A percentile compares a stretch with the other conserved stretches of the same genome.
These are phyloP conservation scores for Colletotrichum filicis DNA, from an alignment of 2,329 filamentous ascomycete genomes.

Conservation along the genomic window DNA sequence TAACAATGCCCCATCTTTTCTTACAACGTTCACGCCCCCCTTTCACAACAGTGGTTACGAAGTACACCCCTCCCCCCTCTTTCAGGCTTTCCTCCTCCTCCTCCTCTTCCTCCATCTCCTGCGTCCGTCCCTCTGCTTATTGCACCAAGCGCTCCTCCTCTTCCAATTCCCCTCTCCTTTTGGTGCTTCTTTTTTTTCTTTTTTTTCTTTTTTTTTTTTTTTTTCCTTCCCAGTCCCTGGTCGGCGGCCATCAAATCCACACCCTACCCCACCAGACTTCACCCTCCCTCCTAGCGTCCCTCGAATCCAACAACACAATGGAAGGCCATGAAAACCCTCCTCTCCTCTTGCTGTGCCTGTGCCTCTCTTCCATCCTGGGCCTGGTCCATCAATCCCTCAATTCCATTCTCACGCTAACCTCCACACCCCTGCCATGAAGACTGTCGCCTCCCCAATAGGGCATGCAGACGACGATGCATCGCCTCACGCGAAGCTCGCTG, in stretches of 20 bases:
- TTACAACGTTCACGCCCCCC: not conserved
- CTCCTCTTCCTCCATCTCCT: not conserved
- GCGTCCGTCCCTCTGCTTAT: not conserved
- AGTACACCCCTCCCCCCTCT: not conserved
- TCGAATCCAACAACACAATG: not conserved
- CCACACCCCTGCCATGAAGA: slow-evolving; percentile 15
- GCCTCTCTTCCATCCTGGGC: slow-evolving; percentile 19
- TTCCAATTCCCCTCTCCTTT: not conserved
- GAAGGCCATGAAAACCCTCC: not conserved
- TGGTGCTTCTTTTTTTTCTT: not conserved
- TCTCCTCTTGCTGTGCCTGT: slow-evolving; percentile 9
- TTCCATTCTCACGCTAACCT: slow-evolving; percentile 5
- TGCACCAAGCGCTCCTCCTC: not conserved
- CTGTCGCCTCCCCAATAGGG: slow-evolving; percentile 29
- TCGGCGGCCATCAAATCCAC: slow-evolving; percentile 4
- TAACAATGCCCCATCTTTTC: not conserved
- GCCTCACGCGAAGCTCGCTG: slow-evolving; percentile 22
- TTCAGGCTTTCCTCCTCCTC: not conserved
- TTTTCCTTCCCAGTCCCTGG: slow-evolving; percentile 9
- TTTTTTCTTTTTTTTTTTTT: too few species aligned
- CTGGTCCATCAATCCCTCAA: slow-evolving; percentile 18
- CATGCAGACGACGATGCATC: slow-evolving; percentile 23
- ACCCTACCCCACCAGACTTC: slow-evolving; percentile 6
- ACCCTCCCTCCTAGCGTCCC: not conserved
- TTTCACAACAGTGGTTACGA: not conserved